Evolutionary conservation across 768 basidiomycete genomes (phyloP).

Genomic region (Harrya chromipes): DNA sequence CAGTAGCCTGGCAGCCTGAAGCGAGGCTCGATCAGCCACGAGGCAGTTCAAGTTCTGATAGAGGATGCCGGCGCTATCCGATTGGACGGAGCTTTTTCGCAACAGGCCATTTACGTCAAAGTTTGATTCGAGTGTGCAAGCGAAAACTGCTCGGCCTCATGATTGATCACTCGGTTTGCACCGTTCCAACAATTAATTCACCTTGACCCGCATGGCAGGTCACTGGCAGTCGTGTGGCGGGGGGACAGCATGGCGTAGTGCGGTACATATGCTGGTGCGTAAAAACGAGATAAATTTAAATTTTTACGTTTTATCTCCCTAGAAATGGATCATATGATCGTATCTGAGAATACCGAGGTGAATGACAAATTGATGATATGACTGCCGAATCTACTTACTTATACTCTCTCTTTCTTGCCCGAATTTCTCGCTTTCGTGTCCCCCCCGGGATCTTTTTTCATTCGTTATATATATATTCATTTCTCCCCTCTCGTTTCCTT

Average conservation of each 20-base stretch:
- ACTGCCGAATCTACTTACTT: constrained; percentile 3
- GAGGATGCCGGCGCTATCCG: not conserved
- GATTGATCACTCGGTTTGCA: too few relatives aligned
- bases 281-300: constrained; percentile 4
- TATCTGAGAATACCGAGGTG: constrained; percentile 10
- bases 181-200: too few relatives aligned
- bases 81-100: constrained; percentile 1
- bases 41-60: constrained; percentile 19
- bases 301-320: constrained; percentile 25
- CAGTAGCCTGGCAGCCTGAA: not conserved
- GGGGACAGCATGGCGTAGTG: too few relatives aligned
- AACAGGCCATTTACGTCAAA: too few relatives aligned
- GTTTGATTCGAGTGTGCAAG: too few relatives aligned
- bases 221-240: not conserved
- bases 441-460: not conserved
- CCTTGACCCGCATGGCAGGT: too few relatives aligned
- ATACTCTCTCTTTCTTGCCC: too few relatives aligned
- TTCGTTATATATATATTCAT: constrained; percentile 25
- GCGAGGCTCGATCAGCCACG: constrained; percentile 14
- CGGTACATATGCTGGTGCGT: too few relatives aligned
- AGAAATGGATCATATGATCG: constrained; percentile 14
- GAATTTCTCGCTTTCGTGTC: too few relatives aligned
- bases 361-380: constrained; percentile 19
- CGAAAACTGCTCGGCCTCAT: too few relatives aligned
- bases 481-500: constrained; percentile 17